Evolutionary conservation across 2,329 filamentous ascomycete genomes (phyloP).

Genomic region (Trichoderma simmonsii): DNA sequence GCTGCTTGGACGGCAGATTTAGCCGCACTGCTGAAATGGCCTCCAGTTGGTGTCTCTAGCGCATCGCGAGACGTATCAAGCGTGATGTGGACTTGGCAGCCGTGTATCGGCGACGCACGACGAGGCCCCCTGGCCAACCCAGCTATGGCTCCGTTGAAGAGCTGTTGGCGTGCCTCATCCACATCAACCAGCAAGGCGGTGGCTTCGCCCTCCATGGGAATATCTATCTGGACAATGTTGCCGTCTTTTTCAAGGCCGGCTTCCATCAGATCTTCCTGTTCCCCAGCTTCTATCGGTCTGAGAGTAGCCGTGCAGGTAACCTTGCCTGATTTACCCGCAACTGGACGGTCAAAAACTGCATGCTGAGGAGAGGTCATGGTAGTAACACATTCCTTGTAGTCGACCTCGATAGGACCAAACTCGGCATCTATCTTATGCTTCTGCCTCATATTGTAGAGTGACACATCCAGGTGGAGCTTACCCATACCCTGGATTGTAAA

Average conservation of each 20-base stretch:
- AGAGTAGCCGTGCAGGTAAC: slow-evolving; percentile 70
- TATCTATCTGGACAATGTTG: slow-evolving; percentile 62
- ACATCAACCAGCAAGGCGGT: slow-evolving; percentile 49
- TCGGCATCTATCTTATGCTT: slow-evolving; percentile 83
- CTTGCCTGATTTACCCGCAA: slow-evolving; percentile 76
- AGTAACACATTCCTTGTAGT: slow-evolving; percentile 82
- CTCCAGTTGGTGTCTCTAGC: slow-evolving; percentile 58
- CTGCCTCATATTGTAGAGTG: slow-evolving; percentile 79
- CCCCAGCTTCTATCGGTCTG: slow-evolving; percentile 53
- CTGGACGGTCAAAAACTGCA: slow-evolving; percentile 70
- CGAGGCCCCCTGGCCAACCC: slow-evolving; percentile 82
- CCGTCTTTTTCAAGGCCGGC: slow-evolving; percentile 58
- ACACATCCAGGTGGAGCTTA: slow-evolving; percentile 90
- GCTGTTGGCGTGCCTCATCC: slow-evolving; percentile 52
- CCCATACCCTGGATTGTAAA: slow-evolving; percentile 96
- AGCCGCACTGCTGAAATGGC: slow-evolving; percentile 64
- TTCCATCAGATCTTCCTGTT: slow-evolving; percentile 38
- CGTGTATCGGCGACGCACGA: slow-evolving; percentile 75
- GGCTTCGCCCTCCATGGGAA: slow-evolving; percentile 46
- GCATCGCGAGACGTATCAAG: slow-evolving; percentile 62
- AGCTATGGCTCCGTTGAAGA: slow-evolving; percentile 77
- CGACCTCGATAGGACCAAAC: slow-evolving; percentile 91
- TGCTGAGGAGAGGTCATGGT: slow-evolving; percentile 54
- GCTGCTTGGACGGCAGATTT: slow-evolving; percentile 63
- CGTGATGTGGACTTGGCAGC: slow-evolving; percentile 65